Evolutionary conservation across 208 protist species (phyloP), one percentile per base, ranked within the genome.

Genomic region (Vickermania ingenoplastis): DNA sequence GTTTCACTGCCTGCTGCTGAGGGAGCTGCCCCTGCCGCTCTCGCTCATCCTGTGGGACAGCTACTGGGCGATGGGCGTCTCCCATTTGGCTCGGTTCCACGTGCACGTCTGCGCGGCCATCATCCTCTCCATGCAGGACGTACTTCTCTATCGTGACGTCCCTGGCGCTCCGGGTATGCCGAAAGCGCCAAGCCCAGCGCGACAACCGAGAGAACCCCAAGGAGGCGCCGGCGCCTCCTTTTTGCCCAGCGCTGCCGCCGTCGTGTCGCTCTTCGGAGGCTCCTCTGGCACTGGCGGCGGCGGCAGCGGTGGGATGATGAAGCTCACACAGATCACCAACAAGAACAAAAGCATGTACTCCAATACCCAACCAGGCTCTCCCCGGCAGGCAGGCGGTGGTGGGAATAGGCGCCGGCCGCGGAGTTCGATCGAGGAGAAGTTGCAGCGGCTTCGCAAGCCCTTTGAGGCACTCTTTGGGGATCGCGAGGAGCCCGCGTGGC

Each of bases 1-100:
- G 90, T 58, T 95, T 36, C 91, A 97, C 65, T 98, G 93, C 77
- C 31, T 97, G 13, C 71, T 97, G 11, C 63, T 87, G 52, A 74
- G 95, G 25, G 91, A 98, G 72, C 53, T 97, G 31, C 76, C 89
- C 25, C 41, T 96, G 11, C 61, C 75, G 14, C 41, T 92, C 51
- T 41, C 92, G 41, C 59, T 96, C 41, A 71, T 77, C 11, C 67
- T 98, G 14, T 97, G 88, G 83, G 95, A 98, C 68, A 89, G 76
- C 30, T 97, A 97, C 59, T 59, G 96, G 17, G 63, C 85, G 23
- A 77, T 86, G 21, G 71, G 75, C 13, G 73, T 79, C 17, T 30
- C 13, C 11, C 41, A 45, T 2, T 50, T 84, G 21, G 59, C 71
- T 41, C 65, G 72, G 41, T 83, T 95, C 30, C 90, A 96, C 60